Base-by-base conservation (phyloP, 805 yeast genomes). In the Candida dajiaensis region DNA sequence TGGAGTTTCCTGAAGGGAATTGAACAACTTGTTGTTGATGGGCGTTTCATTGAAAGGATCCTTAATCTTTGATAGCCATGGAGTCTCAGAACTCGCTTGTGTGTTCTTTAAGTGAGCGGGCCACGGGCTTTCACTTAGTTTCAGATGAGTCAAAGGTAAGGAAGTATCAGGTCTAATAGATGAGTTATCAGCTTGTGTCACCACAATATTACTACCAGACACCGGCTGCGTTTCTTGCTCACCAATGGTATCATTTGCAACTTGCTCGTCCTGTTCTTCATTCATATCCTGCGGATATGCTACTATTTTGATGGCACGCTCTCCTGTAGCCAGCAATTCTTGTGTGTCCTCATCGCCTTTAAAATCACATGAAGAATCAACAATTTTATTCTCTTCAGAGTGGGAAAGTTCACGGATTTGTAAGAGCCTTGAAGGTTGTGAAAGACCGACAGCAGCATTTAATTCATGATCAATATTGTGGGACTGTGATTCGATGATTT, bases 21-120 rank as follows among this genome's bases (percentile, higher is more conserved):
- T 43, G n/a, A 25, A 41, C n/a, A 33, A 29, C 36, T 46, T 51
- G 31, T 42, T 35, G 26, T 12, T 33, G 9, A 39, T 23, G 5
- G 62, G 61, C 0, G 64, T 58, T 12, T 57, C 61, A 28, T 62
- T 66, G 49, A 72, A 72, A 7, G 76, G 76, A 48, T 72, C 62
- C 23, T 51, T 56, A 18, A 69, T 54, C 28, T 61, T 62, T 20
- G 54, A 58, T 16, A 68, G 44, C 56, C 61, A 58, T 4, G 64
- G 59, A n/a, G 55, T 54, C 16, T 50, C 50, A 3, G 52, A 26
- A 16, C 53, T 47, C 26, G 38, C 21, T 19, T 69, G 68, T 18
- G 73, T 72, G 47, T 69, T 59, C 22, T 52, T 52, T 4, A 66
- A 52, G 21, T 57, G 59, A 20, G 52, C 53, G 12, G 64, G 13